Evolutionary conservation across 768 basidiomycete species (phyloP).

Genomic region (Lyophyllum decastes): DNA sequence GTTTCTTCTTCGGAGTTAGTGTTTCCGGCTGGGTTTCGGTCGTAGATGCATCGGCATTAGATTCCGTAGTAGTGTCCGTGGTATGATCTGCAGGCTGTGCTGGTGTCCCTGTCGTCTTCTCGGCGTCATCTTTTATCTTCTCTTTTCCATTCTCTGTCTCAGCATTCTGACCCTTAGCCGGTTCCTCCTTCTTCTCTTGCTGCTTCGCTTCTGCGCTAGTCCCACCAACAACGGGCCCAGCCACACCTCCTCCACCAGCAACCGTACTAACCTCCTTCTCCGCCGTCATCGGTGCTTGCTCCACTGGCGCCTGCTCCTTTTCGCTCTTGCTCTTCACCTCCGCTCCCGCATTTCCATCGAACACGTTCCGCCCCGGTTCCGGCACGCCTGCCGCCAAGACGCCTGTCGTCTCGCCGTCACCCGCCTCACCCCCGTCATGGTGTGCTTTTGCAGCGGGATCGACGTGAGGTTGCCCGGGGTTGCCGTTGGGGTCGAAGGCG

Average conservation of each 20-base stretch:
- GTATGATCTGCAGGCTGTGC: not conserved
- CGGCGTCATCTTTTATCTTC: not conserved
- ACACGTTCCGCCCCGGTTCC: conserved; percentile 78
- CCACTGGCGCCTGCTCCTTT: not conserved
- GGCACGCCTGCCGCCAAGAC: conserved; percentile 51
- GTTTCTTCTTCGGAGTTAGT: conserved; percentile 2
- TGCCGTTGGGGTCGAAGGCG: conserved; percentile 3
- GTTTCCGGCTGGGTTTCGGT: not conserved
- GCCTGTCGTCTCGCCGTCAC: conserved; percentile 22
- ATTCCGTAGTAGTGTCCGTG: not conserved
- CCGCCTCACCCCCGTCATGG: conserved; percentile 2
- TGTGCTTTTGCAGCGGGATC: conserved; percentile 6
- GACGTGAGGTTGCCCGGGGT: conserved; percentile 1
- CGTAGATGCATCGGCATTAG: not conserved
- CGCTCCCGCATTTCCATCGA: conserved; percentile 50
- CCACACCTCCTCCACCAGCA: conserved; percentile 11
- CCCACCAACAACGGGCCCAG: conserved; percentile 13
- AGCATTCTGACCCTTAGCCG: not conserved
- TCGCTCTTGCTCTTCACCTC: conserved; percentile 45
- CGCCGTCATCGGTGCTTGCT: conserved; percentile 12
- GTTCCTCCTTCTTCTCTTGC: not conserved
- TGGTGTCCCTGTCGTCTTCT: not conserved
- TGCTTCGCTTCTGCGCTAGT: conserved; percentile 13
- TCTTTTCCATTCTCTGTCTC: not conserved
- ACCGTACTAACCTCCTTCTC: conserved; percentile 10